Evolutionary conservation across 1,284 basidiomycete species (phyloP).

Genomic region (Trichosporon sp.): DNA sequence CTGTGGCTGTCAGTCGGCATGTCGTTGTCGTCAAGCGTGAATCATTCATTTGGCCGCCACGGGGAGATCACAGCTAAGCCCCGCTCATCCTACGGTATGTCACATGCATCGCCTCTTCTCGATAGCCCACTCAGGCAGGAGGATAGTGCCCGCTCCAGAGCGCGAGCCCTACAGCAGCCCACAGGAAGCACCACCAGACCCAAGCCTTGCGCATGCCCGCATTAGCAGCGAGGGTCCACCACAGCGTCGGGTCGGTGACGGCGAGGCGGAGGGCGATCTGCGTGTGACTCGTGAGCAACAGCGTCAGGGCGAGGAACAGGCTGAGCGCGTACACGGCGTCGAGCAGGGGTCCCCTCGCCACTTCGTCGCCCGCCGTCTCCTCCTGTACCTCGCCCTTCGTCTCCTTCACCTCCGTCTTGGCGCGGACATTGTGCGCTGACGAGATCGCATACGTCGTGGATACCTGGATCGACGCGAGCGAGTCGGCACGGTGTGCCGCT

Average conservation of each 20-base stretch:
- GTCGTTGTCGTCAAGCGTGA: too few relatives aligned
- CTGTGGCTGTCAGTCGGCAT: too few relatives aligned
- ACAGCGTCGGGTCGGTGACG: constrained; percentile 75
- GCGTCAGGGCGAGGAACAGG: constrained; percentile 61
- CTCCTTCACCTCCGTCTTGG: background rate
- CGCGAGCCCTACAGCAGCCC: constrained; percentile 72
- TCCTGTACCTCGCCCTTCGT: background rate
- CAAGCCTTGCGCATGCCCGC: constrained; percentile 23
- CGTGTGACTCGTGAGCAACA: constrained; percentile 81
- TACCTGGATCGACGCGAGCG: background rate
- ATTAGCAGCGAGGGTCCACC: constrained; percentile 73
- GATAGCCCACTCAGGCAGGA: constrained; percentile 63
- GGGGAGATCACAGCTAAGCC: background rate
- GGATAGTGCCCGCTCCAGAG: constrained; percentile 87
- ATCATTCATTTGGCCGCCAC: too few relatives aligned
- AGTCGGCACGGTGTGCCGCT: background rate
- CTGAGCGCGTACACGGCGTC: constrained; percentile 11
- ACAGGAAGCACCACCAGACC: constrained; percentile 71
- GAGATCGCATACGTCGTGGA: background rate
- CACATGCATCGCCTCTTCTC: background rate
- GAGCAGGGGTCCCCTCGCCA: background rate
- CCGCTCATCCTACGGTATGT: background rate
- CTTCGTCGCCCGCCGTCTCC: background rate
- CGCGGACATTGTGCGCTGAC: background rate
- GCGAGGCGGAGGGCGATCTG: constrained; percentile 86